Percentiles rank a stretch among this genome's conserved stretches.
These are phyloP conservation scores for Aspergillus tamarii DNA, from an alignment of 2,329 filamentous ascomycete genomes.

Conservation along the genomic window DNA sequence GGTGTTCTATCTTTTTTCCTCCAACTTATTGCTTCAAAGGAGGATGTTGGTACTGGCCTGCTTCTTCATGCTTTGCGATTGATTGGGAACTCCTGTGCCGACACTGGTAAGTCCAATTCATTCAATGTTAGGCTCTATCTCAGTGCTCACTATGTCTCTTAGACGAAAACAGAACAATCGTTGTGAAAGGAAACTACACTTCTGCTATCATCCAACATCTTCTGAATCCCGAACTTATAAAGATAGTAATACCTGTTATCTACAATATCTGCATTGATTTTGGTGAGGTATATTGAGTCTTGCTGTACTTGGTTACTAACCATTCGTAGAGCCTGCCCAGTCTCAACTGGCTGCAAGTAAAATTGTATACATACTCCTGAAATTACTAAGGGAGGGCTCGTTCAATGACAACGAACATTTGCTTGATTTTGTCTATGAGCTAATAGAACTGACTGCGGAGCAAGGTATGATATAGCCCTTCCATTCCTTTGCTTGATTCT, in stretches of 20 bases:
- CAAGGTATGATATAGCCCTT: constrained; percentile 35
- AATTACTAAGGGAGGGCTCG: constrained; percentile 35
- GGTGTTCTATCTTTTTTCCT: constrained; percentile 49
- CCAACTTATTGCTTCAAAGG: constrained; percentile 38
- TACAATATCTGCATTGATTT: constrained; percentile 52
- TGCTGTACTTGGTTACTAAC: constrained; percentile 21
- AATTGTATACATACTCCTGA: constrained; percentile 41
- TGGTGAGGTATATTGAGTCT: constrained; percentile 32
- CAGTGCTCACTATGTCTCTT: constrained; percentile 7
- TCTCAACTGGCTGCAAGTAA: constrained; percentile 40
- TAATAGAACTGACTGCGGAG: constrained; percentile 43
- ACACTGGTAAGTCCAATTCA: constrained; percentile 37
- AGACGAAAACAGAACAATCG: constrained; percentile 48
- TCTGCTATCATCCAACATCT: constrained; percentile 41
- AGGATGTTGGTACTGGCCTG: constrained; percentile 32
- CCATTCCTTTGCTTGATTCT: neutral
- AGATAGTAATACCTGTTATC: constrained; percentile 48
- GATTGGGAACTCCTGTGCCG: constrained; percentile 51
- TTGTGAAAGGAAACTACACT: constrained; percentile 44
- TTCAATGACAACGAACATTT: constrained; percentile 37
- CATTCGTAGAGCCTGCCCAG: constrained; percentile 42
- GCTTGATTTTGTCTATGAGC: constrained; percentile 42
- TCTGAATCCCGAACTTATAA: constrained; percentile 37
- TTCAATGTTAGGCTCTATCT: too few relatives aligned
- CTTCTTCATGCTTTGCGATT: constrained; percentile 47